These are phyloP conservation scores for Cladosporium sp. DNA, from an alignment of 2,329 filamentous ascomycete species.

Conservation along the genomic window DNA sequence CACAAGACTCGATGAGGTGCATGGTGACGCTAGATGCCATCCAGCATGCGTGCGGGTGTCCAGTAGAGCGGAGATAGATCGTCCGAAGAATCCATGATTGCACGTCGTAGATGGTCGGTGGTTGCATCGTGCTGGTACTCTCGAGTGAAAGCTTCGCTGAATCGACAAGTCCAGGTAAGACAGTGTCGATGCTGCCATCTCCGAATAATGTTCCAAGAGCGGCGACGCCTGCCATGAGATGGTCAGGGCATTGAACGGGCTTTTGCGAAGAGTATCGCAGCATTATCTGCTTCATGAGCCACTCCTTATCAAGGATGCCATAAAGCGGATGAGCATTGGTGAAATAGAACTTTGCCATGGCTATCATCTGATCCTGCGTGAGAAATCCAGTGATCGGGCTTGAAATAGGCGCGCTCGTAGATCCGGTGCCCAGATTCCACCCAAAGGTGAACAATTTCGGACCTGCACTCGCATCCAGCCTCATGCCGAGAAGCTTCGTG, in stretches of 20 bases:
- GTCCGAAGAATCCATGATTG: constrained; percentile 50
- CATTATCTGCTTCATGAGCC: constrained; percentile 21
- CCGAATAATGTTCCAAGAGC: constrained; percentile 49
- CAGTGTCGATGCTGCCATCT: constrained; percentile 22
- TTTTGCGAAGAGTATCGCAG: constrained; percentile 20
- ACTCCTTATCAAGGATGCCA: constrained; percentile 40
- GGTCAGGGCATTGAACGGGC: constrained; percentile 21
- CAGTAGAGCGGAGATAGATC: constrained; percentile 49
- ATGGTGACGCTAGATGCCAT: constrained; percentile 53
- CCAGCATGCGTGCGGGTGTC: constrained; percentile 50
- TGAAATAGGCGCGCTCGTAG: constrained; percentile 17
- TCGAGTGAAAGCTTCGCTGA: constrained; percentile 44
- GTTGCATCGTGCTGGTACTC: constrained; percentile 27
- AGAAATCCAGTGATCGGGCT: constrained; percentile 40
- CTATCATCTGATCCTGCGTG: constrained; percentile 43
- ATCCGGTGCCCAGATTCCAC: constrained; percentile 44
- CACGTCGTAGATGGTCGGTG: constrained; percentile 37
- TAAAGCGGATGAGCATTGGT: constrained; percentile 49
- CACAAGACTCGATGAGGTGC: constrained; percentile 52
- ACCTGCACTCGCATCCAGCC: constrained; percentile 48
- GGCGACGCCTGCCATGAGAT: constrained; percentile 50
- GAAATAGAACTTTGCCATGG: constrained; percentile 45
- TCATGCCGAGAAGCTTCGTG: constrained; percentile 46
- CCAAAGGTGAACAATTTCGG: constrained; percentile 51
- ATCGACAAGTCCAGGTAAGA: constrained; percentile 23